These are phyloP conservation scores for Hemisphaericaspora subhashii DNA, from an alignment of 1,139 yeast genomes.

Conservation along the genomic window DNA sequence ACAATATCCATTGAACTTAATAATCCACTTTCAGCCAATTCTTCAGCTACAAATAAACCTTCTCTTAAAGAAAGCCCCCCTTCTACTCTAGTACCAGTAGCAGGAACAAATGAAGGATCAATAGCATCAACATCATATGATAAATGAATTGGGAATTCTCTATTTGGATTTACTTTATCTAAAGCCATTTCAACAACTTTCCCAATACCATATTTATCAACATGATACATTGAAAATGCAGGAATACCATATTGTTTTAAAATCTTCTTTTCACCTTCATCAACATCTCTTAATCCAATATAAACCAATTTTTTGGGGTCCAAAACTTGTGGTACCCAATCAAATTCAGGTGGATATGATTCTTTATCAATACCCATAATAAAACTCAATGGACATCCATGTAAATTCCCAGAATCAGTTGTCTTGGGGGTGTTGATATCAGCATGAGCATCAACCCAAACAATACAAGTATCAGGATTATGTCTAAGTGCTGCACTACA, in stretches of 20 bases:
- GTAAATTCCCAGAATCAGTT: slow-evolving; percentile 87
- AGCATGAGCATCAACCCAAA: slow-evolving; percentile 99
- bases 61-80: slow-evolving; percentile 95
- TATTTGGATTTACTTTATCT: slow-evolving; percentile 71
- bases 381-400: slow-evolving; percentile 95
- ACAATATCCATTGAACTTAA: slow-evolving; percentile 88
- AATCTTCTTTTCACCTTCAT: slow-evolving; percentile 76
- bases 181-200: slow-evolving; percentile 92
- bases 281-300: slow-evolving; percentile 94
- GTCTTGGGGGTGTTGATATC: slow-evolving; percentile 91
- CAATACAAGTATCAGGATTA: slow-evolving; percentile 82
- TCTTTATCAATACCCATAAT: slow-evolving; percentile 73
- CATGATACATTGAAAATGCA: slow-evolving; percentile 94
- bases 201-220: slow-evolving; percentile 91
- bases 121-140: slow-evolving; percentile 97
- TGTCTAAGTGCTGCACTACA: slow-evolving; percentile 77
- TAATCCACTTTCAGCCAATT: slow-evolving; percentile 84
- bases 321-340: slow-evolving; percentile 79
- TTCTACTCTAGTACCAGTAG: slow-evolving; percentile 97
- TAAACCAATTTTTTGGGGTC: slow-evolving; percentile 77
- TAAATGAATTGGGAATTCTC: slow-evolving; percentile 77
- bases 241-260: slow-evolving; percentile 70
- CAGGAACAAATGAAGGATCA: slow-evolving; percentile 92
- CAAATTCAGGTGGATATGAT: slow-evolving; percentile 63
- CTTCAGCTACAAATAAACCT: slow-evolving; percentile 90